Conservation (phyloP, 371 early-diverging fungal species). For the Mucor racemosus region DNA sequence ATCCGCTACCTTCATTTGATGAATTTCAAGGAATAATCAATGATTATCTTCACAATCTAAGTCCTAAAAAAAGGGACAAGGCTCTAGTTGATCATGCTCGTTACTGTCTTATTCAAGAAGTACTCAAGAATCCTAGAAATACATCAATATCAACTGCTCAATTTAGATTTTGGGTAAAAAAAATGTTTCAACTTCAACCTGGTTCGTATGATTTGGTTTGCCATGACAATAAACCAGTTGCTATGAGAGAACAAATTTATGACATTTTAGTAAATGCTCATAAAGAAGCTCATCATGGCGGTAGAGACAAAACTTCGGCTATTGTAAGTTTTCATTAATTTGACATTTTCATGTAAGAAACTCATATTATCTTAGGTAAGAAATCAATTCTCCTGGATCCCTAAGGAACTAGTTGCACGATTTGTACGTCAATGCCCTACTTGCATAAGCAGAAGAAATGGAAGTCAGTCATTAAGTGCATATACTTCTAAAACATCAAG, state of each 20-base stretch:
- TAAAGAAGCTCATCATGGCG: constrained; percentile 50
- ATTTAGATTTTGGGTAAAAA: constrained; percentile 54
- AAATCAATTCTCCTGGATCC: constrained; percentile 61
- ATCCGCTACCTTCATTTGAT: constrained; percentile 11
- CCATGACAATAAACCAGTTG: constrained; percentile 46
- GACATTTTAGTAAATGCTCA: constrained; percentile 48
- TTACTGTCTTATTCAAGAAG: constrained; percentile 47
- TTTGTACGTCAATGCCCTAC: constrained; percentile 63
- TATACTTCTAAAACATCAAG: constrained; percentile 19
- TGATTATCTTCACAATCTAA: constrained; percentile 41
- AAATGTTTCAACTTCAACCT: constrained; percentile 48
- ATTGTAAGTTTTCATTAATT: constrained; percentile 27
- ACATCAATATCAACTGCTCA: constrained; percentile 52
- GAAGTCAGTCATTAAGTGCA: constrained; percentile 28
- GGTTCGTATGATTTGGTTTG: constrained; percentile 31
- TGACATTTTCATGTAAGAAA: not conserved
- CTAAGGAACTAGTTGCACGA: constrained; percentile 63
- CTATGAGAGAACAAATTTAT: constrained; percentile 47
- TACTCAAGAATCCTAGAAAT: constrained; percentile 48
- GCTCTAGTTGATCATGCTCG: constrained; percentile 42
- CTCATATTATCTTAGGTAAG: constrained; percentile 43
- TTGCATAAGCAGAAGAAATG: constrained; percentile 47
- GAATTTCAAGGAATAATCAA: constrained; percentile 24
- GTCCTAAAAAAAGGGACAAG: constrained; percentile 53
- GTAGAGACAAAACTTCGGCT: constrained; percentile 53